These are phyloP conservation scores for Pulveroboletus sp. DNA, from an alignment of 768 basidiomycete species.

Conservation along the genomic window DNA sequence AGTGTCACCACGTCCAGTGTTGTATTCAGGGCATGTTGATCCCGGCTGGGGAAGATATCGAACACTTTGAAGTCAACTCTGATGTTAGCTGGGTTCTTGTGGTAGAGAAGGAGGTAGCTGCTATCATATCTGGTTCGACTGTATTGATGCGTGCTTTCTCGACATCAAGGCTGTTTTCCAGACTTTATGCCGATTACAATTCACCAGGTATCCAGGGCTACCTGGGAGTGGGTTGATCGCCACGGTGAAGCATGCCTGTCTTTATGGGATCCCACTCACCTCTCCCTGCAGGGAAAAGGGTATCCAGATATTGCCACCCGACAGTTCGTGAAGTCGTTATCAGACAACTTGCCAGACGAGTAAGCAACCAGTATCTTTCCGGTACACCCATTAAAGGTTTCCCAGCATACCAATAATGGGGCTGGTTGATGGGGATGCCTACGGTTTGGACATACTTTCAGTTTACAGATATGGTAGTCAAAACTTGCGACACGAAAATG, in stretches of 20 bases:
- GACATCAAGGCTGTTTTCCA: slow-evolving; percentile 83
- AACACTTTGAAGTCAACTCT: slow-evolving; percentile 50
- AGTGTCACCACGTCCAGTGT: background rate
- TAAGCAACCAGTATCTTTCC: slow-evolving; percentile 28
- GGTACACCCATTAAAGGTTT: background rate
- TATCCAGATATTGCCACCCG: slow-evolving; percentile 94
- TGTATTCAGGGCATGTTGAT: slow-evolving; percentile 65
- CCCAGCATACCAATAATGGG: slow-evolving; percentile 70
- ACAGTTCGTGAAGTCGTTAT: slow-evolving; percentile 71
- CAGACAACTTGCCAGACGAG: slow-evolving; percentile 59
- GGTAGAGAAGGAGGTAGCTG: slow-evolving; percentile 85
- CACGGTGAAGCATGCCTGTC: slow-evolving; percentile 46
- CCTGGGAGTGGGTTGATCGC: slow-evolving; percentile 70
- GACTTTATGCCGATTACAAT: slow-evolving; percentile 58
- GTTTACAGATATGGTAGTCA: slow-evolving; percentile 82
- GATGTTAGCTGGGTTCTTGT: slow-evolving; percentile 74
- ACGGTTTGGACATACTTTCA: slow-evolving; percentile 87
- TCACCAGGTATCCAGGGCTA: slow-evolving; percentile 46
- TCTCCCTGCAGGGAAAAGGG: slow-evolving; percentile 74
- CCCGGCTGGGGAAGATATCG: slow-evolving; percentile 70
- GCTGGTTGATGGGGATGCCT: slow-evolving; percentile 87
- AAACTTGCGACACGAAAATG: slow-evolving; percentile 64
- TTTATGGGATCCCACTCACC: slow-evolving; percentile 4
- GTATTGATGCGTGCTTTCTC: background rate
- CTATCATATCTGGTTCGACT: background rate